Evolutionary conservation across 345 rosid species (phyloP), one percentile per base, ranked within the genome.

Genomic region (Euphorbia tirucalli): DNA sequence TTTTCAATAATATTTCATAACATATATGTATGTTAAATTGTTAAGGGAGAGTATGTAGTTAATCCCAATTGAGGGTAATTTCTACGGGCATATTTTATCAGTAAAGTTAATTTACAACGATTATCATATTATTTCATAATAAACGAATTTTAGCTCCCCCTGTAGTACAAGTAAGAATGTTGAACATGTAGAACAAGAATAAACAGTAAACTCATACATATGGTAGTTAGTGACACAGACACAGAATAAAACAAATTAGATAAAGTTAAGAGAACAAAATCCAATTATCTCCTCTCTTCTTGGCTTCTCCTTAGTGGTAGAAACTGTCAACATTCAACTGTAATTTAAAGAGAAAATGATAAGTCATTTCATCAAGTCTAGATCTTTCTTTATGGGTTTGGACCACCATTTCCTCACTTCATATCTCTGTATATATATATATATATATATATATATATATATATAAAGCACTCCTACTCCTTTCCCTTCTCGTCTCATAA

Each of bases 381-480:
- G 88, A 85, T 75, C 79, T 80, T 84, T 89, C 90, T 74, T 74
- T 22, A 48, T 41, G 39, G 43, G 70, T n/a, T 65, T 77, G 85
- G 88, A 81, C 88, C 89, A 81, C 87, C 60, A 71, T 41, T 35
- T 67, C 71, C 77, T 43, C 69, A 24, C 71, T 79, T 79, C 80
- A 78, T 83, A 83, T 68, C 76, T 10, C 60, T 21, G 49, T 46
- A 13, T 22, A 58, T 4, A 9, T 54, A 44, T 13, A 44, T 80
- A 78, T 82, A 82, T 67, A 79, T 68, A 1, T 50, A 50, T 16
- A 50, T 52, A n/a, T 52, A 21, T n/a, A n/a, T n/a, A n/a, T n/a
- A n/a, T n/a, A n/a, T n/a, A n/a, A n/a, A 24, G 7, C 30, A 56
- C 60, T 22, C 60, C 58, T 61, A n/a, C n/a, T 11, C 68, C 71